phyloP scores from a whole-genome alignment of 106 monocot species.

The Hemerocallis citrina region DNA sequence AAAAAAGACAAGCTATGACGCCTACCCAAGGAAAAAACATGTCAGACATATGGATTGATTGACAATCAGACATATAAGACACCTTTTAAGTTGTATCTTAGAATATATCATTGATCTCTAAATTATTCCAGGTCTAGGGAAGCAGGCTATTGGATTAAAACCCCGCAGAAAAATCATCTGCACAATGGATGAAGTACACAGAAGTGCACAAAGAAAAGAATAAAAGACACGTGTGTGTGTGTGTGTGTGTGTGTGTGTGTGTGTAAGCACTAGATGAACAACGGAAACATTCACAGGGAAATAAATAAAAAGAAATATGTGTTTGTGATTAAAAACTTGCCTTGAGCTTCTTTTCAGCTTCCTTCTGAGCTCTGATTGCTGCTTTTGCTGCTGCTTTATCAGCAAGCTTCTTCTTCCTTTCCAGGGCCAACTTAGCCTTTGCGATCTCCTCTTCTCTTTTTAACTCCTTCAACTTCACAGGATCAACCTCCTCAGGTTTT shows the following conservation, averaged over 20 bases:
- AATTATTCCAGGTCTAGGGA: too few species aligned
- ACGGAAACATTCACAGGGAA: not conserved
- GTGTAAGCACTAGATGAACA: not conserved
- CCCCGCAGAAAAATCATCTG: too few species aligned
- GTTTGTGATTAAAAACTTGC: constrained; percentile 10
- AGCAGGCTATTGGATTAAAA: too few species aligned
- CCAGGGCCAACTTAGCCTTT: constrained; percentile 60
- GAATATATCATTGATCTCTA: too few species aligned
- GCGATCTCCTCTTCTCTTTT: constrained; percentile 73
- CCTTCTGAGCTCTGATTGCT: constrained; percentile 37
- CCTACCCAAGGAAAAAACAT: too few species aligned
- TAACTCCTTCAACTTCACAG: constrained; percentile 48
- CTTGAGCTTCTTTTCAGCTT: constrained; percentile 61
- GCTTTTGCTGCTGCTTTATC: constrained; percentile 56
- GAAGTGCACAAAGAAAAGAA: not conserved
- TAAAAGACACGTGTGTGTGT: not conserved
- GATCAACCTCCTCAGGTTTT: constrained; percentile 24
- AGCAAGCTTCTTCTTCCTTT: constrained; percentile 68
- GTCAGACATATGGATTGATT: too few species aligned
- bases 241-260: not conserved
- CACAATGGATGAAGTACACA: not conserved
- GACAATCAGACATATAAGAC: too few species aligned
- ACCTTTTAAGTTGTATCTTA: too few species aligned
- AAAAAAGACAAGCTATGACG: too few species aligned
- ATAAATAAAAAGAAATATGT: too few species aligned